phyloP scores from a whole-genome alignment of 2,329 filamentous ascomycete species.

The Colletotrichum spaethianum region DNA sequence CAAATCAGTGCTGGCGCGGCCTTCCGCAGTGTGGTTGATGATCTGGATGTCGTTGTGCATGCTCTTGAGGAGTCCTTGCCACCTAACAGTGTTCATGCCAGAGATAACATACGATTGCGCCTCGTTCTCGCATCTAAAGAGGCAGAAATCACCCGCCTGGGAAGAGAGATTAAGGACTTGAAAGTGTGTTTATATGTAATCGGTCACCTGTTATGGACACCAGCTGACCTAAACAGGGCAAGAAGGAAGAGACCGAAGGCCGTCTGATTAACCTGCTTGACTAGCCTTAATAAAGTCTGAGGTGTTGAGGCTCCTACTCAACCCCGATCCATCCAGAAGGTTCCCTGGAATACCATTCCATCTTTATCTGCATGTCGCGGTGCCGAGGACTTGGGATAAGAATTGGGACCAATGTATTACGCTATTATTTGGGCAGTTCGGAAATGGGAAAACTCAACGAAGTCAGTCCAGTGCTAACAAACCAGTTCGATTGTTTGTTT shows the following conservation, averaged over 20 bases:
- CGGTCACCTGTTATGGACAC: no score
- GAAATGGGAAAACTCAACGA: no score
- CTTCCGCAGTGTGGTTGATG: constrained; percentile 3
- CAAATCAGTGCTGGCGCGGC: not conserved
- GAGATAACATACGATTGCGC: not conserved
- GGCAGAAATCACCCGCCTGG: not conserved
- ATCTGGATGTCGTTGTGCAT: not conserved
- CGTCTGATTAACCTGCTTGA: not conserved
- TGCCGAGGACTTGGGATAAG: no score
- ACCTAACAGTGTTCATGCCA: not conserved
- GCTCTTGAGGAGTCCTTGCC: not conserved
- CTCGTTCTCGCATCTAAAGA: not conserved
- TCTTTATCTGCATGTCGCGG: no score
- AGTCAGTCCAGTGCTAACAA: no score
- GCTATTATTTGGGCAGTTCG: no score
- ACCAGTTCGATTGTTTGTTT: no score
- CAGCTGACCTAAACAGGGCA: not conserved
- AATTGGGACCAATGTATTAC: no score
- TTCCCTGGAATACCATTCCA: no score
- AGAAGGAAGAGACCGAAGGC: not conserved
- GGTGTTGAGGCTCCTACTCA: no score
- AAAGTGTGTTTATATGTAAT: not conserved
- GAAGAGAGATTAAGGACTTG: not conserved
- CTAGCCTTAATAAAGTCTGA: no score
- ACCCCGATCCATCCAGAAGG: no score